Evolutionary conservation across 371 early-diverging fungal species (phyloP).

Genomic region (Sporodiniella umbellata): DNA sequence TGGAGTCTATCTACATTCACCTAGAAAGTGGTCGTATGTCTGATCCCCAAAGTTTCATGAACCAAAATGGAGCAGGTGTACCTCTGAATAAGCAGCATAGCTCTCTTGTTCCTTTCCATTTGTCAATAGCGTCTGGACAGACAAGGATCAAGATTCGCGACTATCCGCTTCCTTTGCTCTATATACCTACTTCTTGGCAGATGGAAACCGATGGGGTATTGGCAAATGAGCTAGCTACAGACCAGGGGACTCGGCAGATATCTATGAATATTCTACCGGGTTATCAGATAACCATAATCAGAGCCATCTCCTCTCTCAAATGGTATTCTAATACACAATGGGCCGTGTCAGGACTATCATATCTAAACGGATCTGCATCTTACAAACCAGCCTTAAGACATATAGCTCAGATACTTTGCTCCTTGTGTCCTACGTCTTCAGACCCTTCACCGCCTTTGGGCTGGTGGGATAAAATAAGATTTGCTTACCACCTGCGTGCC

Average conservation of each 20-base stretch:
- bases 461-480: conserved; percentile 71
- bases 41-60: conserved; percentile 47
- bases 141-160: conserved; percentile 49
- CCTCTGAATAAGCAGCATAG: conserved; percentile 40
- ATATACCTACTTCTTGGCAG: conserved; percentile 35
- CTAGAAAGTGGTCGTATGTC: conserved; percentile 36
- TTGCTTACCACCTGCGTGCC: conserved; percentile 54
- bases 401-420: conserved; percentile 52
- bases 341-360: no score
- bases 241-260: conserved; percentile 17
- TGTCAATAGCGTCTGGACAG: conserved; percentile 32
- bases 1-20: conserved; percentile 17
- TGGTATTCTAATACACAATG: no score
- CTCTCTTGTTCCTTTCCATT: conserved; percentile 43
- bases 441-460: conserved; percentile 62
- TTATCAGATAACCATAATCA: conserved; percentile 31
- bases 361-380: conserved; percentile 50
- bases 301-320: no score
- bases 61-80: conserved; percentile 50
- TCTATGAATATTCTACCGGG: conserved; percentile 10
- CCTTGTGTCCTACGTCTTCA: conserved; percentile 44
- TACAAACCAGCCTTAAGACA: conserved; percentile 60
- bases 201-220: conserved; percentile 25
- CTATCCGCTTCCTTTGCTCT: conserved; percentile 49
- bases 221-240: conserved; percentile 31